Conservation (phyloP, 2,329 filamentous ascomycete genomes). For the Arthrinium puccinioides region DNA sequence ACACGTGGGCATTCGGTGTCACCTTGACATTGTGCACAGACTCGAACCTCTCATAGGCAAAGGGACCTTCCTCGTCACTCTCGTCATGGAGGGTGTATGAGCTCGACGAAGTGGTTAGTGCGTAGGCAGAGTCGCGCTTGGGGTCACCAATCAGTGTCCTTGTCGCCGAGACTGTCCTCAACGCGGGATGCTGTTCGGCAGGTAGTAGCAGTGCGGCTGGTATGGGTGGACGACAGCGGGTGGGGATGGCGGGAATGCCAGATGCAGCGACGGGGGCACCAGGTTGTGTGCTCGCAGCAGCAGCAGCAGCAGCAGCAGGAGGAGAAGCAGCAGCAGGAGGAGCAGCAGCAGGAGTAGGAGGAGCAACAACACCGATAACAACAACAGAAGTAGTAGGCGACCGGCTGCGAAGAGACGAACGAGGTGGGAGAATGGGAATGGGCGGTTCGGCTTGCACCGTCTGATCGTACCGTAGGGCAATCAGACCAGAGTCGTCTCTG, state of each 20-base stretch:
- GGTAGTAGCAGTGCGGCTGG: constrained; percentile 32
- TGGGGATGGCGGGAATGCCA: constrained; percentile 7
- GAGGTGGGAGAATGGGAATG: constrained; percentile 41
- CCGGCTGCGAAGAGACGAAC: constrained; percentile 25
- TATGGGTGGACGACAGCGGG: constrained; percentile 17
- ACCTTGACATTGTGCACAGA: constrained; percentile 10
- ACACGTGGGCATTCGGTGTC: constrained; percentile 8
- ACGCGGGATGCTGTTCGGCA: constrained; percentile 45
- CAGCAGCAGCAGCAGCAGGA: background rate
- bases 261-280: background rate
- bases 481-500: constrained; percentile 41
- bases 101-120: constrained; percentile 30
- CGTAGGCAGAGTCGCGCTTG: constrained; percentile 50
- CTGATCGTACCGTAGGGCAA: constrained; percentile 55
- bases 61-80: constrained; percentile 32
- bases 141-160: constrained; percentile 29
- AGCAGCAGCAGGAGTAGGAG: constrained; percentile 4
- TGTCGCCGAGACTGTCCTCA: constrained; percentile 29
- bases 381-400: constrained; percentile 2
- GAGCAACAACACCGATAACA: background rate
- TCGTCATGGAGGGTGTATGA: constrained; percentile 31
- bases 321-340: background rate
- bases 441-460: constrained; percentile 50
- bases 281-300: background rate
- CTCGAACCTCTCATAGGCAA: constrained; percentile 19